phyloP scores from a whole-genome alignment of 2,329 filamentous ascomycete genomes.

The Hymenoscyphus fructigenus region DNA sequence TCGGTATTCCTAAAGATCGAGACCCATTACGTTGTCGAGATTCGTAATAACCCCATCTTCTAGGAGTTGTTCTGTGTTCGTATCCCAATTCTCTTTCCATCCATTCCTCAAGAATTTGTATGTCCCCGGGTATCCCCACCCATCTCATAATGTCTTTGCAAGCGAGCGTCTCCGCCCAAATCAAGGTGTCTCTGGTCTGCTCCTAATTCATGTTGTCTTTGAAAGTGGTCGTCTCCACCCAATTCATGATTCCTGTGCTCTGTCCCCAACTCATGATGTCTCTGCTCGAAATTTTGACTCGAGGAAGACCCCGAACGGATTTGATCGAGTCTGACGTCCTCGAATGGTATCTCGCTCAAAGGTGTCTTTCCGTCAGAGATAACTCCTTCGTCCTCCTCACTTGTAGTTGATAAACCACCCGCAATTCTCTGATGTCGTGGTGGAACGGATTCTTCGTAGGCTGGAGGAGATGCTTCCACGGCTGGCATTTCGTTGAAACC shows the following conservation, averaged over 20 bases:
- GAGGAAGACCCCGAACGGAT: slow-evolving; percentile 19
- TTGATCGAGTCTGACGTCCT: slow-evolving; percentile 30
- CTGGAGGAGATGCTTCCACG: slow-evolving; percentile 24
- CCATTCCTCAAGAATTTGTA: slow-evolving; percentile 26
- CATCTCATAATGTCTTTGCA: slow-evolving; percentile 19
- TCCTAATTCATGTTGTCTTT: slow-evolving; percentile 18
- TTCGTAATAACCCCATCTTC: not conserved
- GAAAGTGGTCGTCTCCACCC: too few relatives aligned
- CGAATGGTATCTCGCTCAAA: slow-evolving; percentile 33
- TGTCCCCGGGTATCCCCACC: slow-evolving; percentile 30
- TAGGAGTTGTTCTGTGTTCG: not conserved
- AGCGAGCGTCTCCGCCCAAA: not conserved
- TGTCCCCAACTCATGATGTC: slow-evolving; percentile 16
- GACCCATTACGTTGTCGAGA: not conserved
- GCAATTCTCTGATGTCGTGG: slow-evolving; percentile 23
- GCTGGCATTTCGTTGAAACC: not conserved
- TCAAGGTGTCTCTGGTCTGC: not conserved
- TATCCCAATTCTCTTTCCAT: not conserved
- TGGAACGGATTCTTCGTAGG: slow-evolving; percentile 27
- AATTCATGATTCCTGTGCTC: slow-evolving; percentile 21
- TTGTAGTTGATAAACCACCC: slow-evolving; percentile 17
- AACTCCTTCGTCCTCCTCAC: slow-evolving; percentile 26
- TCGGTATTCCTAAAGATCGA: not conserved
- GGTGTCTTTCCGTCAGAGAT: slow-evolving; percentile 33
- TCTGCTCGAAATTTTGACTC: slow-evolving; percentile 22